phyloP scores from a whole-genome alignment of 2,329 filamentous ascomycete species.

The Endoconidiophora polonica region DNA sequence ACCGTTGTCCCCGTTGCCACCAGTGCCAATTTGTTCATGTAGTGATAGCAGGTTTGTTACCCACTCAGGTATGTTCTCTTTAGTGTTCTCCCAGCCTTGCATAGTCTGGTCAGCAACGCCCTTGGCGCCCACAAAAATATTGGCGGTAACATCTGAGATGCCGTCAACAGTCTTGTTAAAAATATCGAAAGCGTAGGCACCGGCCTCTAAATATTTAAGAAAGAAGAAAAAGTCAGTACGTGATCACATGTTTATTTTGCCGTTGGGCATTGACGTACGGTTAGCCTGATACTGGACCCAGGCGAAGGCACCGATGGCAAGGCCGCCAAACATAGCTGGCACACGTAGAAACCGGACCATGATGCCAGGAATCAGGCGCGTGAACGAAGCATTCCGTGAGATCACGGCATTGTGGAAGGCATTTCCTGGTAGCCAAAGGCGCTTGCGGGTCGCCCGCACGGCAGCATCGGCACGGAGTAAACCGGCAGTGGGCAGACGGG shows the following conservation, averaged over 20 bases:
- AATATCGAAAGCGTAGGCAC: slow-evolving; percentile 41
- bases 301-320: slow-evolving; percentile 70
- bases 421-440: slow-evolving; percentile 66
- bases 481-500: slow-evolving; percentile 50
- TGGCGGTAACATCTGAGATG: slow-evolving; percentile 50
- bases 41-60: slow-evolving; percentile 53
- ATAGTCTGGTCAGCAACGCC: slow-evolving; percentile 65
- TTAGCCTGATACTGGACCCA: slow-evolving; percentile 95
- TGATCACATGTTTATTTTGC: not conserved
- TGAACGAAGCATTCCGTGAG: slow-evolving; percentile 47
- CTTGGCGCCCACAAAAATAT: slow-evolving; percentile 53
- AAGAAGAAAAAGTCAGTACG: not conserved
- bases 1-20: slow-evolving; percentile 31
- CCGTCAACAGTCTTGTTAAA: slow-evolving; percentile 58
- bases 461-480: slow-evolving; percentile 50
- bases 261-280: slow-evolving; percentile 36
- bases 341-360: slow-evolving; percentile 78
- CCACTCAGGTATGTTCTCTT: slow-evolving; percentile 60
- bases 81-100: slow-evolving; percentile 69
- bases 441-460: slow-evolving; percentile 41
- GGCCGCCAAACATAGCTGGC: slow-evolving; percentile 80
- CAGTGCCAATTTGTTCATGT: slow-evolving; percentile 41
- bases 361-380: slow-evolving; percentile 60
- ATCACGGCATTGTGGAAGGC: slow-evolving; percentile 66
- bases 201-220: slow-evolving; percentile 24